Evolutionary conservation across 2,329 filamentous ascomycete species (phyloP), one percentile per base, ranked within the genome.

Genomic region (Penicillium sp.): DNA sequence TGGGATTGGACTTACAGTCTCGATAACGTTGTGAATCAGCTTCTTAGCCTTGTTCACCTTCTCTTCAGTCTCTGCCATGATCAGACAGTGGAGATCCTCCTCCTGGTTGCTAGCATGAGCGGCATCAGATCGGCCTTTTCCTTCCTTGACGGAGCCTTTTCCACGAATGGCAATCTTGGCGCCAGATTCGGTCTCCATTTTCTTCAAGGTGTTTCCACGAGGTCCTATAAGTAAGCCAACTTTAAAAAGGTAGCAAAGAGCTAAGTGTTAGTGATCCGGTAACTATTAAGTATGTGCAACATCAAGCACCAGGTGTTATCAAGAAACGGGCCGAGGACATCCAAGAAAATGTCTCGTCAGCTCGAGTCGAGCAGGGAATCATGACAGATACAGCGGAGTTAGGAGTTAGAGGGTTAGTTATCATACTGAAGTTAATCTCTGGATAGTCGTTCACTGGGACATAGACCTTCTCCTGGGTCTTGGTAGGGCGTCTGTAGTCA

Each of bases 381-480:
- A 70, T 68, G 62, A 63, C 71, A 73, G 70, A 75, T 71, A 74
- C 67, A 66, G 69, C 58, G 66, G 69, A 73, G 77, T 89, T 88
- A 89, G 86, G 84, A 83, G 86, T 89, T 88, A 87, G 86, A 92
- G 91, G 92, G 91, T 96, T 96, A 96, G 92, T 88, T 92, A 94
- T 93, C 93, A 93, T 97, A 99, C 94, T 99, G 91, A 99, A 99
- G 89, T 99, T 99, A 88, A 99, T 97, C 79, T 99, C 94, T 84
- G 94, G 94, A 78, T 99, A 99, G 79, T 99, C 94, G 86, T 99
- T 99, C 82, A 99, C 94, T 76, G 94, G 94, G 77, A 99, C 94
- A 77, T 99, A 99, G 89, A 99, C 95, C 84, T 99, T 99, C 84
- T 99, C 94, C 80, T 99, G 94, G 74, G 94, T 99, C 89, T 99